A percentile compares a stretch with the other conserved stretches of the same genome.
phyloP scores from a whole-genome alignment of 2,329 filamentous ascomycete species.

The Neopestalotiopsis sp. region DNA sequence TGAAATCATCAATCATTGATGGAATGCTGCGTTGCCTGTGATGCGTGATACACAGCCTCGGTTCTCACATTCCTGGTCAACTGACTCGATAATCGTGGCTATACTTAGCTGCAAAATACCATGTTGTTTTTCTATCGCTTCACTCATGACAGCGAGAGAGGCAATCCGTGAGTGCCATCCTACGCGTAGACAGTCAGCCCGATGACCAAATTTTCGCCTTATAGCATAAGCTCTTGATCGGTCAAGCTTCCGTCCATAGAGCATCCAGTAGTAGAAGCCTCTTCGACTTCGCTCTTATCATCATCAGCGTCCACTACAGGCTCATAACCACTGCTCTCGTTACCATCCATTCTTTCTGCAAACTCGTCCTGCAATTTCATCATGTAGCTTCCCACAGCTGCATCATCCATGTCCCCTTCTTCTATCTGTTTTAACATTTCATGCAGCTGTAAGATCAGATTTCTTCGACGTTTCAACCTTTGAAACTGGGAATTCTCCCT shows the following conservation, averaged over 20 bases:
- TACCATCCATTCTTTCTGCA: conserved; percentile 69
- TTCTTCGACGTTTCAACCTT: conserved; percentile 48
- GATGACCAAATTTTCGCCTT: not conserved
- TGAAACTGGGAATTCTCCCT: conserved; percentile 54
- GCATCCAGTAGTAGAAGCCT: not conserved
- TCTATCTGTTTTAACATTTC: conserved; percentile 74
- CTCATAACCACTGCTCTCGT: conserved; percentile 48
- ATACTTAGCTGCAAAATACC: not conserved
- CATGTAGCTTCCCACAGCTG: conserved; percentile 67
- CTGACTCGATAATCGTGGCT: not conserved
- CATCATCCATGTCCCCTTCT: conserved; percentile 68
- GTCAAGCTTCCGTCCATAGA: not conserved
- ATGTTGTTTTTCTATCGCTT: not conserved
- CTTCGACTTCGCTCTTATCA: not conserved
- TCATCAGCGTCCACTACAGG: not conserved
- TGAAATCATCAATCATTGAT: conserved; percentile 1
- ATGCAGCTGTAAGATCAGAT: conserved; percentile 67
- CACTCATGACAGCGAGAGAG: not conserved
- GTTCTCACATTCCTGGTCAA: not conserved
- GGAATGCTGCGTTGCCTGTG: not conserved
- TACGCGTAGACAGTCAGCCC: not conserved
- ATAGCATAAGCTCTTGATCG: not conserved
- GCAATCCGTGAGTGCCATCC: not conserved
- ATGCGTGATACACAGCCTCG: not conserved
- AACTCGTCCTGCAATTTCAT: conserved; percentile 76